A percentile compares a stretch with the other conserved stretches of the same genome.
These are phyloP conservation scores for Protomyces inundatus DNA, from an alignment of 1,139 yeast species.

Conservation along the genomic window DNA sequence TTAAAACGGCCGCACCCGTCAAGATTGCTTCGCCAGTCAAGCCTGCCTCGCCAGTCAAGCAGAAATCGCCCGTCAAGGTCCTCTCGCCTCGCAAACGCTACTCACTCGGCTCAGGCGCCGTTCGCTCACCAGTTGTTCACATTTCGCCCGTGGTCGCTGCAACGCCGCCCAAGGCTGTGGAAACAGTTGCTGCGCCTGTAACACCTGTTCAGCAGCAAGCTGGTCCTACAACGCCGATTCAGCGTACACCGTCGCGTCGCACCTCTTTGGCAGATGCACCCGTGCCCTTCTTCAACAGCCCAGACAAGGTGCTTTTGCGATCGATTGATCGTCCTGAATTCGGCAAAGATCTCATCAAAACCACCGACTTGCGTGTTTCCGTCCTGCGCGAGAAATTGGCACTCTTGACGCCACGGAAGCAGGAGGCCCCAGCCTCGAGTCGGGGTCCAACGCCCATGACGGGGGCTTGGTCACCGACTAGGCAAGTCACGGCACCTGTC, in stretches of 20 bases:
- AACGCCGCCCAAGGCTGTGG: neutral
- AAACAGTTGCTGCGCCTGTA: too few species aligned
- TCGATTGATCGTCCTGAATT: constrained; percentile 13
- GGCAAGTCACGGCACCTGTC: neutral
- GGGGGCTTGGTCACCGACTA: neutral
- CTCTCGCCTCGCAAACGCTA: neutral
- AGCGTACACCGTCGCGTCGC: constrained; percentile 2
- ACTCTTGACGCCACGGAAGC: constrained; percentile 15
- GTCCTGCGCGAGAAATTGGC: constrained; percentile 10
- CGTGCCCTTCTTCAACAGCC: constrained; percentile 12
- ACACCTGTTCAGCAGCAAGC: neutral
- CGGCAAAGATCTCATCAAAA: constrained; percentile 1
- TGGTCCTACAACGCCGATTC: neutral
- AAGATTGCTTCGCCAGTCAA: neutral
- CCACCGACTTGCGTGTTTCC: constrained; percentile 3
- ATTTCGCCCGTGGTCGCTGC: neutral
- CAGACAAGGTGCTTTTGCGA: constrained; percentile 5
- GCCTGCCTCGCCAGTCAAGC: neutral
- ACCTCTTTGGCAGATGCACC: constrained; percentile 2
- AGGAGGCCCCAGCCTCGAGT: neutral
- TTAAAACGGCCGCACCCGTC: neutral
- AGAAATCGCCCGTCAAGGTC: neutral
- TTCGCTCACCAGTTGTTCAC: neutral
- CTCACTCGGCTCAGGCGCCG: neutral
- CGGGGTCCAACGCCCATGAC: neutral